Conservation (phyloP, 768 basidiomycete species). For the Suillus subalutaceus region DNA sequence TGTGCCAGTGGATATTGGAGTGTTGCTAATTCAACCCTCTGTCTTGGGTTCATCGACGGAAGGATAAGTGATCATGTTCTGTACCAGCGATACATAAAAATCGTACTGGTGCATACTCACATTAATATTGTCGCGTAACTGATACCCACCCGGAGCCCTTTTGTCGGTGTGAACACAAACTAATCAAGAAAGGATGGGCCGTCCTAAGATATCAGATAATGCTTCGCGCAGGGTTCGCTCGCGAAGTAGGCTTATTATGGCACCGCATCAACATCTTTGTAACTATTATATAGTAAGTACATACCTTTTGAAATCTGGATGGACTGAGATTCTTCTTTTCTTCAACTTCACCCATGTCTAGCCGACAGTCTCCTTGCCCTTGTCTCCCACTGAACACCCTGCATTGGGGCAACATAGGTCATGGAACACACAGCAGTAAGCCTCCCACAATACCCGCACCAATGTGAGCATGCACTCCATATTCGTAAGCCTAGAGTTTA, state of each 20-base stretch:
- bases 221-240: too few relatives aligned
- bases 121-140: not conserved
- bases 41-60: not conserved
- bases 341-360: not conserved
- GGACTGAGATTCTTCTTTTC: not conserved
- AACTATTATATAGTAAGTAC: conserved; percentile 2
- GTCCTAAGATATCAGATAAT: too few relatives aligned
- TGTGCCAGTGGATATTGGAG: not conserved
- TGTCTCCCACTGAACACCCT: not conserved
- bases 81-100: not conserved
- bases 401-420: not conserved
- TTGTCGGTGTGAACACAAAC: not conserved
- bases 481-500: not conserved
- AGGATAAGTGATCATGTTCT: not conserved
- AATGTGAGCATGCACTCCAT: conserved; percentile 18
- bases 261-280: not conserved
- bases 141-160: not conserved
- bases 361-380: not conserved
- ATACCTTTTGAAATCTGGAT: too few relatives aligned
- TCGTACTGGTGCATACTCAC: not conserved
- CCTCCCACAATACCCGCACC: conserved; percentile 27
- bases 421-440: conserved; percentile 1
- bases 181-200: not conserved
- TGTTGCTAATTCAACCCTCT: not conserved
- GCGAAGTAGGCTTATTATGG: too few relatives aligned